A percentile compares a stretch with the other conserved stretches of the same genome.
These are phyloP conservation scores for Erythrophleum fordii DNA, from an alignment of 306 rosid species.

Conservation along the genomic window DNA sequence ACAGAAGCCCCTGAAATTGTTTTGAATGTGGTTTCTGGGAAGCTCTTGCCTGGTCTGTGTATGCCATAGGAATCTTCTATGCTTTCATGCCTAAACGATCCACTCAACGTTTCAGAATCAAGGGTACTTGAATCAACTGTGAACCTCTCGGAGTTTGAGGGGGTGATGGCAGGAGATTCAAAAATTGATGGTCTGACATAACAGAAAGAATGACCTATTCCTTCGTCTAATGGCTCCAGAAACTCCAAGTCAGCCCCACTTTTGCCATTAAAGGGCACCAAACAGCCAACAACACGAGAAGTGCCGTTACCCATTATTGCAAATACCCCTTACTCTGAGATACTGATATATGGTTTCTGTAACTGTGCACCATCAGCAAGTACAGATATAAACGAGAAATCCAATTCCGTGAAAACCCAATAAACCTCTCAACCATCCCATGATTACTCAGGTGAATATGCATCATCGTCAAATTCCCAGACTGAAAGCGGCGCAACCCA, in stretches of 20 bases:
- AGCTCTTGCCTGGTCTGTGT: conserved; percentile 47
- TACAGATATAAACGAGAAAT: conserved; percentile 22
- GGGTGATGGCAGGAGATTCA: conserved; percentile 72
- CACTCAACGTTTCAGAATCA: conserved; percentile 72
- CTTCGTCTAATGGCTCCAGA: conserved; percentile 67
- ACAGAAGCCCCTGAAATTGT: conserved; percentile 73
- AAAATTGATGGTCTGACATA: conserved; percentile 67
- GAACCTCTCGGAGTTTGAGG: conserved; percentile 66
- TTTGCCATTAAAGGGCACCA: conserved; percentile 61
- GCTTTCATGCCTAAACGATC: conserved; percentile 68
- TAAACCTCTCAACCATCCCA: conserved; percentile 33
- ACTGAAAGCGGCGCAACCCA: conserved; percentile 33
- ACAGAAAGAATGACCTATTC: conserved; percentile 72
- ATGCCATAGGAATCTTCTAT: conserved; percentile 53
- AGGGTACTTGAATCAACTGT: conserved; percentile 72
- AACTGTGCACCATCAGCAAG: conserved; percentile 37
- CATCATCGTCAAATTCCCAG: conserved; percentile 44
- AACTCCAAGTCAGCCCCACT: conserved; percentile 67
- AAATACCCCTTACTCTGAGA: conserved; percentile 29
- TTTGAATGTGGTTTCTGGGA: conserved; percentile 65
- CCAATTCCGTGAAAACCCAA: conserved; percentile 31
- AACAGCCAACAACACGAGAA: conserved; percentile 76
- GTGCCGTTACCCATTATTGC: conserved; percentile 69
- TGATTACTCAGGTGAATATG: conserved; percentile 32
- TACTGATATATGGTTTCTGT: conserved; percentile 26